Conservation (phyloP, 139 green algal species). For the Diplosphaera chodatii region DNA sequence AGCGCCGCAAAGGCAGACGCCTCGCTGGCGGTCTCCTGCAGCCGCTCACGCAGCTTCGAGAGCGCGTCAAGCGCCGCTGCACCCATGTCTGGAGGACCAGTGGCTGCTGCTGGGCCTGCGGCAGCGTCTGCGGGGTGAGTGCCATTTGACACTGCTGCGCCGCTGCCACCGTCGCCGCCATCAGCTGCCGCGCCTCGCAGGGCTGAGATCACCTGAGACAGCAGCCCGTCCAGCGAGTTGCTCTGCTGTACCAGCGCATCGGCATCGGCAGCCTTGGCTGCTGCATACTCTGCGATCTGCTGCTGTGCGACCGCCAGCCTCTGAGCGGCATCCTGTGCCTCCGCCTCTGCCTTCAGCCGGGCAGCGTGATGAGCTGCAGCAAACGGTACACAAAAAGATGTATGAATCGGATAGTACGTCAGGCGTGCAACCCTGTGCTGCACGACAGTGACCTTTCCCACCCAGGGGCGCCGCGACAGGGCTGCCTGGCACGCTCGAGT, state of each 20-base stretch:
- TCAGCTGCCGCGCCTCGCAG: neutral
- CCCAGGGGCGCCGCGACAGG: too few species aligned
- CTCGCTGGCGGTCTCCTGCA: slow-evolving; percentile 32
- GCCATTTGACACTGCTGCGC: slow-evolving; percentile 6
- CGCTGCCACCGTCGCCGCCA: neutral
- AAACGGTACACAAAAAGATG: too few species aligned
- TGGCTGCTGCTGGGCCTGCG: neutral
- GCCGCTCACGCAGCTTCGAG: slow-evolving; percentile 28
- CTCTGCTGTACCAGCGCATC: slow-evolving; percentile 28
- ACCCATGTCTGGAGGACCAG: neutral
- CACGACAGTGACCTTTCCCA: too few species aligned
- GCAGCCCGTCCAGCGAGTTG: slow-evolving; percentile 17
- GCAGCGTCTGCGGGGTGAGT: neutral
- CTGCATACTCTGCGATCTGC: slow-evolving; percentile 74
- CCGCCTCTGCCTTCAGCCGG: slow-evolving; percentile 61
- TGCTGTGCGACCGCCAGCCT: slow-evolving; percentile 66
- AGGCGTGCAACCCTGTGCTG: too few species aligned
- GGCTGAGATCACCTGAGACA: slow-evolving; percentile 3
- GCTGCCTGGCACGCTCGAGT: too few species aligned
- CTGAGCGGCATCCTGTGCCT: slow-evolving; percentile 45
- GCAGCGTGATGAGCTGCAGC: slow-evolving; percentile 63
- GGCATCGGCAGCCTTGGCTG: slow-evolving; percentile 41
- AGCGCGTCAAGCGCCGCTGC: slow-evolving; percentile 1
- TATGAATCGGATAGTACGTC: too few species aligned
- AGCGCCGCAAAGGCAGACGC: slow-evolving; percentile 36